Base-by-base conservation (phyloP, 345 rosid genomes). In the Eucalyptus viminalis region DNA sequence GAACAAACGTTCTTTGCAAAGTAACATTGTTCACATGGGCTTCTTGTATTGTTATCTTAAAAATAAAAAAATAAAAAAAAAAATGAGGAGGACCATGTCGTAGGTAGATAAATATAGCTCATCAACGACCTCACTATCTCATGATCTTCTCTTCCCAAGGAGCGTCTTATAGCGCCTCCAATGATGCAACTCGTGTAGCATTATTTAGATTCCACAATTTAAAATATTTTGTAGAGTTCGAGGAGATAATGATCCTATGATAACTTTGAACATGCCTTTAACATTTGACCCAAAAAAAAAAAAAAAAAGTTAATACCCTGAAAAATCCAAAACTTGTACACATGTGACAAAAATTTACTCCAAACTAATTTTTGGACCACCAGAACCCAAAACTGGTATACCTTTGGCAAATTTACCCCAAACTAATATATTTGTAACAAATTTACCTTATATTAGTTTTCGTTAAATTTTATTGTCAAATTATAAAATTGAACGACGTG, bases 291-390 rank as follows among this genome's bases (percentile, higher is more conserved):
- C 0, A 19, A 53, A 53, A 53, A 53, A 7, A 45, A 9, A 45
- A 9, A 50, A 0, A 16, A 14, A 44, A 44, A 1, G 24, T 53
- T 19, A 53, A 53, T 53, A 53, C 9, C 4, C 22, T 53, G 0
- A 8, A 19, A 53, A 53, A 53, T 19, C 1, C 0, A 5, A 53
- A 19, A 19, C 2, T 19, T 2, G 58, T 53, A 19, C 2, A 53
- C 4, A 4, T 53, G 5, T 53, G 1, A 53, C 10, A 53, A 53
- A 19, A 53, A 19, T 53, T 53, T 53, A 53, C 10, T 7, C 1
- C 1, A 53, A 53, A 19, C 11, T 53, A 53, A 53, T 53, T 53
- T 19, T 53, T 53, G 21, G 5, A 53, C 58, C 24, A 8, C 10
- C 0, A 53, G 19, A 53, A 53, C 5, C 24, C 10, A 2, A 53